Conservation (phyloP, 2,329 filamentous ascomycete species). For the Hortaea sp. region DNA sequence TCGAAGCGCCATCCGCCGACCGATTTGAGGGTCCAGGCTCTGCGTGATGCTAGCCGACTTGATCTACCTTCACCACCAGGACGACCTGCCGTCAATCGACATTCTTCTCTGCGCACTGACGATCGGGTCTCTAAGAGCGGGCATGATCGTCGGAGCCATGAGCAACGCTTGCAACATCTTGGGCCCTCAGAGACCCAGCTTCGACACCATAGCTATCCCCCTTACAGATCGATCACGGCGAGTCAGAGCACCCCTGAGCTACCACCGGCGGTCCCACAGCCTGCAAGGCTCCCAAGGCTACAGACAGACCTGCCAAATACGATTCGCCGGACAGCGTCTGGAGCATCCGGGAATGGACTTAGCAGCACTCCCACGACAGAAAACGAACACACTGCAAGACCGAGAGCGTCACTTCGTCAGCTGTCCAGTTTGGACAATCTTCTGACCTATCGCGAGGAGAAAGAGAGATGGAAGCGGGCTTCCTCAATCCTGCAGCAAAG, state of each 20-base stretch:
- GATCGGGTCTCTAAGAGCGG: not conserved
- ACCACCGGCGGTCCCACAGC: too few species aligned
- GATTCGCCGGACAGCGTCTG: too few species aligned
- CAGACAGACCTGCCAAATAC: too few species aligned
- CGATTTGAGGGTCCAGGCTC: constrained; percentile 1
- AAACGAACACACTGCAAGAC: constrained; percentile 1
- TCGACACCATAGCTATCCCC: constrained; percentile 3
- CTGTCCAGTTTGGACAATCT: constrained; percentile 24
- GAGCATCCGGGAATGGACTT: too few species aligned
- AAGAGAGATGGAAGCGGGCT: constrained; percentile 16
- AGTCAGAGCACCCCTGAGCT: too few species aligned
- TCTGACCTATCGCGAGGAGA: constrained; percentile 23
- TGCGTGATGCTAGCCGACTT: not conserved
- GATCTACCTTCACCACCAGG: not conserved
- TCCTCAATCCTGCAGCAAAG: constrained; percentile 11
- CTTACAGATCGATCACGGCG: not conserved
- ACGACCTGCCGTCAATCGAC: constrained; percentile 6
- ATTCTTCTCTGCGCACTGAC: constrained; percentile 11
- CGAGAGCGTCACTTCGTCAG: constrained; percentile 14
- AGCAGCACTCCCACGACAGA: not conserved
- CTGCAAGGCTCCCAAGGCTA: too few species aligned
- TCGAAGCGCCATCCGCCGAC: not conserved
- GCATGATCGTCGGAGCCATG: not conserved
- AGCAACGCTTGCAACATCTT: constrained; percentile 1
- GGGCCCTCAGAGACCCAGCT: constrained; percentile 1